Base-by-base conservation (phyloP, 2,329 filamentous ascomycete species). In the Colletotrichum falcatum region DNA sequence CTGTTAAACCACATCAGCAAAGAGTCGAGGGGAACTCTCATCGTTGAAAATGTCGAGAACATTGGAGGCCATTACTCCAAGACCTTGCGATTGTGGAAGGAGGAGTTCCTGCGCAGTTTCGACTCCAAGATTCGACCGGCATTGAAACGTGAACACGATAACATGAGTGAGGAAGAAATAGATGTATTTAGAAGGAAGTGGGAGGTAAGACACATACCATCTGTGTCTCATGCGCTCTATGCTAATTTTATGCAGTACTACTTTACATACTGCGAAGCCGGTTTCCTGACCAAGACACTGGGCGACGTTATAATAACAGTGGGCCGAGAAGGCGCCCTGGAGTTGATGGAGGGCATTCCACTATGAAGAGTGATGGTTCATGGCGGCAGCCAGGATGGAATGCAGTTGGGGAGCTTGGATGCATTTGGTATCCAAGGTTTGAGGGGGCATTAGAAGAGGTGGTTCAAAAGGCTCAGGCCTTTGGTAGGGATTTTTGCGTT, bases 31-130 rank as follows among this genome's bases (percentile, higher is more conserved):
- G 88, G 89, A 0, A 87, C 86, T 0, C 82, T 94, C 8, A 86
- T 94, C 16, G 85, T 93, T 1, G 90, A 94, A 74, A 84, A 81
- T 16, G 82, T 94, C 49, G 87, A 92, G 75, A 94, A 93, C 74
- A 93, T 94, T 60, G 91, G 91, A 1, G 90, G 90, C 0, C 91
- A 94, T 75, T 94, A 94, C 76, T 86, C 89, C 23, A 92, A 90
- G 75, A 90, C 91, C 0, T 78, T 94, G 74, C 83, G 90, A 14
- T 77, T 92, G 4, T 94, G 92, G 92, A 85, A 85, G 28, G 88
- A 93, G 75, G 86, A 84, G 8, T 94, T 94, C 76, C 77, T 90
- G 76, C 79, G 81, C 7, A 89, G 89, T 30, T 94, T 93, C 77
- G 84, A 91, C 5, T 77, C 77, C 9, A 81, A 81, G 64, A 93